Base-by-base conservation (phyloP, 2,329 filamentous ascomycete genomes). In the Neopestalotiopsis sp. region DNA sequence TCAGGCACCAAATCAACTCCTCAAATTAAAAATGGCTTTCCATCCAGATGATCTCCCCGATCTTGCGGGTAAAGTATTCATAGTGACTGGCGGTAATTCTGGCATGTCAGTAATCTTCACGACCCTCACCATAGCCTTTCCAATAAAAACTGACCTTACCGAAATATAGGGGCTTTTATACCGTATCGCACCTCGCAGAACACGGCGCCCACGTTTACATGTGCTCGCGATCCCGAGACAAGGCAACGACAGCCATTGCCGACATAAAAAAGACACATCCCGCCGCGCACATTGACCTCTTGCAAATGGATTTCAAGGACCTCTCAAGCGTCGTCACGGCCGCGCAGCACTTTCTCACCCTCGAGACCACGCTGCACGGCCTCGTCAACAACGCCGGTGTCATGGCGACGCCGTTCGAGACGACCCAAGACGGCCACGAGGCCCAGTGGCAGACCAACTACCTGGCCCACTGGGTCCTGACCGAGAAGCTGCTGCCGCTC, bases 51-150 rank as follows among this genome's bases (percentile, higher is more conserved):
- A 75, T 65, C 79, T 85, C n/a, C 82, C 83, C 9, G 73, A 81
- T 69, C 81, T 85, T 61, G 71, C 72, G 34, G 82, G 80, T 30
- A 83, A 81, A 73, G 79, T 84, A 14, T 84, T 78, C 67, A 76
- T 84, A 61, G 81, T 84, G 69, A 85, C 83, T 14, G 83, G 82
- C 56, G 82, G 82, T 0, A 84, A 84, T 68, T 78, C 82, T 12
- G 83, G 83, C 73, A 82, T 84, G 81, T 82, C 73, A 73, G 80
- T 78, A 66, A 71, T n/a, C 62, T 67, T 45, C 69, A 65, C 71
- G 24, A 62, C 12, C 69, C 66, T 67, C 56, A 52, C 20, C 58
- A 65, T 17, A 24, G 70, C 67, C 30, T 3, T 3, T 60, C 4
- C 6, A 38, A 56, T 10, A 66, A 70, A 69, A 38, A 10, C 68